Conservation (phyloP, 2,329 filamentous ascomycete species). For the Phaeosphaeriaceae sp. region DNA sequence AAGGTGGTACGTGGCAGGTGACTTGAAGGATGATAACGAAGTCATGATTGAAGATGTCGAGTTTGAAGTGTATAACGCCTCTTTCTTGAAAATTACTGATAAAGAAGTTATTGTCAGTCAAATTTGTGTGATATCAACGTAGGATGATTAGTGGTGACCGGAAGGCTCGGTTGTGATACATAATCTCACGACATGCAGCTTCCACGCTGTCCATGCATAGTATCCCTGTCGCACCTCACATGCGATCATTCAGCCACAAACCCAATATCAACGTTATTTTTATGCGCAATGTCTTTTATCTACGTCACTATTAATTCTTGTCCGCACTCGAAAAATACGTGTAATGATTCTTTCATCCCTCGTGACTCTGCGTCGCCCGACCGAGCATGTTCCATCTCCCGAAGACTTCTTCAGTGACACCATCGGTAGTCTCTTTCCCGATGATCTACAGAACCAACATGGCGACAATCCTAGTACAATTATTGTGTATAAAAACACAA, state of each 20-base stretch:
- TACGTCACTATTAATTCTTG: not conserved
- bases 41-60: slow-evolving; percentile 41
- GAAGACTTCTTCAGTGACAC: slow-evolving; percentile 67
- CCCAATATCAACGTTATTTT: not conserved
- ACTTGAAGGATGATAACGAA: slow-evolving; percentile 61
- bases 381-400: slow-evolving; percentile 45
- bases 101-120: not conserved
- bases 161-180: slow-evolving; percentile 21
- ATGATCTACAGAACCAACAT: slow-evolving; percentile 71
- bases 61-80: not conserved
- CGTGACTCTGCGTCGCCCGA: slow-evolving; percentile 36
- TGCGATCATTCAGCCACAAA: slow-evolving; percentile 8
- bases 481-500: slow-evolving; percentile 63
- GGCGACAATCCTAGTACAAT: slow-evolving; percentile 63
- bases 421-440: slow-evolving; percentile 70
- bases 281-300: not conserved
- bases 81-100: not conserved
- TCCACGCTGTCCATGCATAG: slow-evolving; percentile 1
- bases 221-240: slow-evolving; percentile 1
- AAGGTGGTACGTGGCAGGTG: slow-evolving; percentile 76
- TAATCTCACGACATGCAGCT: slow-evolving; percentile 27
- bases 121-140: not conserved
- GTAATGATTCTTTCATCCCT: slow-evolving; percentile 38
- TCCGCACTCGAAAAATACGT: not conserved
- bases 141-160: not conserved